phyloP scores from a whole-genome alignment of 257 asterid genomes.

The Salvia rosmarinus region DNA sequence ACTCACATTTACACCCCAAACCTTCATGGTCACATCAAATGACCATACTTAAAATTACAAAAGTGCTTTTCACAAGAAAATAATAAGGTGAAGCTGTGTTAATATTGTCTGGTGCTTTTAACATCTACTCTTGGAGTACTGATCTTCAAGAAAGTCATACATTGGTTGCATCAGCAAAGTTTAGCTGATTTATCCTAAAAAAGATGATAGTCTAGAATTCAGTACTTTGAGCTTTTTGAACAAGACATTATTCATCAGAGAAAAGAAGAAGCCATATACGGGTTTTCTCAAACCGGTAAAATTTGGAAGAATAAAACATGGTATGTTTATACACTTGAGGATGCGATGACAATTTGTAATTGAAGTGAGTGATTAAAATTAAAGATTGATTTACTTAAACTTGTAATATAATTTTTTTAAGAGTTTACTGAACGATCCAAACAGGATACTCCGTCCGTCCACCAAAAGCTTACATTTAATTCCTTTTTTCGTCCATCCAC shows the following conservation, averaged over 20 bases:
- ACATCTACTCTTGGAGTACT: not conserved
- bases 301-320: not conserved
- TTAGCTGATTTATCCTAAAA: not conserved
- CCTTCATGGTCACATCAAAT: not conserved
- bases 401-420: not conserved
- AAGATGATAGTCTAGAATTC: not conserved
- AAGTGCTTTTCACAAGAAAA: not conserved
- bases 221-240: not conserved
- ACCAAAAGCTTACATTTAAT: no score
- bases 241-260: not conserved
- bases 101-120: conserved; percentile 16
- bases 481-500: no score
- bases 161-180: not conserved
- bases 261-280: not conserved
- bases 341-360: not conserved
- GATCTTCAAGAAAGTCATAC: not conserved
- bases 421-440: not conserved
- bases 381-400: not conserved
- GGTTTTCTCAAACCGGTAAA: not conserved
- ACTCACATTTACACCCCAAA: conserved; percentile 10
- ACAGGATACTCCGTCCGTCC: no score
- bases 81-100: not conserved
- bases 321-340: not conserved
- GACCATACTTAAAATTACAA: not conserved
- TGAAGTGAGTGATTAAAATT: not conserved